Conservation (phyloP, 2,329 filamentous ascomycete genomes). For the Hansfordia pulvinata region DNA sequence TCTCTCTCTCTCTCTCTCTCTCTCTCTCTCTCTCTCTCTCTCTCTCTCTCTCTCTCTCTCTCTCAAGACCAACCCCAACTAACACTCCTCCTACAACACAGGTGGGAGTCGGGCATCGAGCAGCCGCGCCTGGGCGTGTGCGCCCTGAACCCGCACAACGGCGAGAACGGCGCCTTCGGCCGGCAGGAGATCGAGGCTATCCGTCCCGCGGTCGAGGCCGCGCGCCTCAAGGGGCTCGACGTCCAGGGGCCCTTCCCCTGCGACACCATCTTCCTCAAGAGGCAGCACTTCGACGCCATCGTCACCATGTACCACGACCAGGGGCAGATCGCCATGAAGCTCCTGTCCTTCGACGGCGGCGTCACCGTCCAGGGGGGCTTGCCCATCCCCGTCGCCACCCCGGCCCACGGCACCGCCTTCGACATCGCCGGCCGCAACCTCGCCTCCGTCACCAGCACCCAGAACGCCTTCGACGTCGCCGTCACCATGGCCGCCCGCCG, state of each 20-base stretch:
- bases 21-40: too few relatives aligned
- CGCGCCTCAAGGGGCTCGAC: slow-evolving; percentile 12
- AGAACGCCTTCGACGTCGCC: slow-evolving; percentile 19
- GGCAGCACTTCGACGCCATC: slow-evolving; percentile 18
- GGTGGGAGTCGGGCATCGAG: slow-evolving; percentile 17
- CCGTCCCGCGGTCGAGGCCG: slow-evolving; percentile 13
- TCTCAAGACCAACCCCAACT: too few relatives aligned
- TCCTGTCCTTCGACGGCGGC: slow-evolving; percentile 18
- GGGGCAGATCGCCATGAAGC: slow-evolving; percentile 20
- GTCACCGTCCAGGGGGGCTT: slow-evolving; percentile 20
- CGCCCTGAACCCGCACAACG: slow-evolving; percentile 19
- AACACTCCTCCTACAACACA: too few relatives aligned
- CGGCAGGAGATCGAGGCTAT: slow-evolving; percentile 19
- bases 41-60: too few relatives aligned
- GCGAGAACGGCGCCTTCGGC: slow-evolving; percentile 18
- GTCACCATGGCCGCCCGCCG: slow-evolving; percentile 13
- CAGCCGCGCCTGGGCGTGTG: slow-evolving; percentile 17
- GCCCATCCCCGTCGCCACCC: slow-evolving; percentile 16
- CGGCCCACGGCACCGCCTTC: slow-evolving; percentile 17
- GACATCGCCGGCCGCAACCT: slow-evolving; percentile 17
- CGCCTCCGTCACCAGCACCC: slow-evolving; percentile 13
- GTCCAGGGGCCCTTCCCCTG: slow-evolving; percentile 17
- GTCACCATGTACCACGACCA: slow-evolving; percentile 23
- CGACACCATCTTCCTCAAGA: slow-evolving; percentile 20
- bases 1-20: too few relatives aligned